phyloP scores from a whole-genome alignment of 2,329 filamentous ascomycete species.

The Cadophora sp. region DNA sequence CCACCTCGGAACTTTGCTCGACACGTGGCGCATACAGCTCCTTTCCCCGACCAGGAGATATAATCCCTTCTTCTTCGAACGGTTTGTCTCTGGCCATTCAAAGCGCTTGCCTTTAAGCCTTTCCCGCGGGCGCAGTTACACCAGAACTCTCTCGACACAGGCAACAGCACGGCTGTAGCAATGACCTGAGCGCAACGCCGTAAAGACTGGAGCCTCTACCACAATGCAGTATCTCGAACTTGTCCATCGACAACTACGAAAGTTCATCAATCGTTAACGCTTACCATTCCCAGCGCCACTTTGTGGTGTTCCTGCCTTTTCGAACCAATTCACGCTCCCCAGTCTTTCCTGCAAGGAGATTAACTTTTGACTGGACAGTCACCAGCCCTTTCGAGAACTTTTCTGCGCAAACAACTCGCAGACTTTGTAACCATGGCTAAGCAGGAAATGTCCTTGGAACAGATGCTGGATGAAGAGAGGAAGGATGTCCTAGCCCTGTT shows the following conservation, averaged over 20 bases:
- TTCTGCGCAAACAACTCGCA: slow-evolving; percentile 21
- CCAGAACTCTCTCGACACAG: slow-evolving; percentile 28
- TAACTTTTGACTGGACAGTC: slow-evolving; percentile 3
- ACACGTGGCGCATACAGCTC: slow-evolving; percentile 12
- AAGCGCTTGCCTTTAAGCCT: neutral
- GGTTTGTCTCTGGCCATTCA: neutral
- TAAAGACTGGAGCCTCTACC: slow-evolving; percentile 32
- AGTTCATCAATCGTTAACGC: slow-evolving; percentile 44
- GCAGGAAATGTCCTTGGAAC: slow-evolving; percentile 74
- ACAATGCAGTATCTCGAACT: slow-evolving; percentile 45
- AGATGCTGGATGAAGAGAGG: slow-evolving; percentile 78
- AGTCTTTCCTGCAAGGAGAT: slow-evolving; percentile 17
- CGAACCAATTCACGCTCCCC: slow-evolving; percentile 23
- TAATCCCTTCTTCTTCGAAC: neutral
- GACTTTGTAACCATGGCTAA: slow-evolving; percentile 35
- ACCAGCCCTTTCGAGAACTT: neutral
- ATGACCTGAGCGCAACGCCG: slow-evolving; percentile 40
- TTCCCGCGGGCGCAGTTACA: slow-evolving; percentile 16
- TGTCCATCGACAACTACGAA: slow-evolving; percentile 39
- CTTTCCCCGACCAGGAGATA: neutral
- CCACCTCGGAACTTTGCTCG: slow-evolving; percentile 1
- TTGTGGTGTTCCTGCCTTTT: slow-evolving; percentile 30
- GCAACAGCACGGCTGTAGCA: slow-evolving; percentile 37
- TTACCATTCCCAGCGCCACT: slow-evolving; percentile 22
- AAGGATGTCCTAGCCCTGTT: slow-evolving; percentile 74